Evolutionary conservation across 352 stramenopile species (phyloP).

Genomic region (Pythium phragmiticola): DNA sequence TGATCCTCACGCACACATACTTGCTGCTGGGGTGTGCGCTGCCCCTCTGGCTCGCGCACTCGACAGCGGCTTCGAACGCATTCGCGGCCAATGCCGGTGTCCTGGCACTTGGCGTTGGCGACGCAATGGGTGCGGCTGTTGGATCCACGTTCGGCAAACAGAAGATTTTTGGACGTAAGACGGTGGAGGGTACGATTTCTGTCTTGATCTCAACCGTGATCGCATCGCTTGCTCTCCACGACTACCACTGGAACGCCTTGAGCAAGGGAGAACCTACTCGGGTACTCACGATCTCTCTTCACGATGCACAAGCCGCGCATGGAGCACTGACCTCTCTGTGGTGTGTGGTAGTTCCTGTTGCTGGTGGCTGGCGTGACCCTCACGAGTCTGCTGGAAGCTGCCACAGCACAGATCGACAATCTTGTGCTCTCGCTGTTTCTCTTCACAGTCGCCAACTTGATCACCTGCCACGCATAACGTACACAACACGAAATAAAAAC

Average conservation of each 20-base stretch:
- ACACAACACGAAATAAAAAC: not conserved
- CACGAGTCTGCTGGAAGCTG: conserved; percentile 64
- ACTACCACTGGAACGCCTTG: conserved; percentile 31
- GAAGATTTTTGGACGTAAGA: conserved; percentile 66
- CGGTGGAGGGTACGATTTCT: conserved; percentile 55
- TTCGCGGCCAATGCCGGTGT: conserved; percentile 67
- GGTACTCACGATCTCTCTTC: conserved; percentile 23
- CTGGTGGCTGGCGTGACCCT: conserved; percentile 37
- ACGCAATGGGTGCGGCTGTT: conserved; percentile 73
- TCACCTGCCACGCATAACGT: conserved; percentile 33
- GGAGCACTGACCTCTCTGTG: not conserved
- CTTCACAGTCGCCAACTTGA: conserved; percentile 51
- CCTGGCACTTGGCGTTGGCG: conserved; percentile 63
- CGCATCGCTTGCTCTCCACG: conserved; percentile 49
- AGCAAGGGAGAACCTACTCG: conserved; percentile 31
- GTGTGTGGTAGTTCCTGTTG: conserved; percentile 25
- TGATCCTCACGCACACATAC: conserved; percentile 80
- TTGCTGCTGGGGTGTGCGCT: conserved; percentile 74
- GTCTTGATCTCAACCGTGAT: conserved; percentile 59
- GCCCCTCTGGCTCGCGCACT: conserved; percentile 56
- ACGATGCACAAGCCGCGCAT: not conserved
- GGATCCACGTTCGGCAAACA: conserved; percentile 50
- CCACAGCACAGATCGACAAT: conserved; percentile 83
- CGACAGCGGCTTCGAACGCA: conserved; percentile 10
- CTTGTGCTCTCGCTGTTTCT: conserved; percentile 77